Base-by-base conservation (phyloP, 495 filamentous ascomycete species). In the Melanomma pulvis-pyrius region DNA sequence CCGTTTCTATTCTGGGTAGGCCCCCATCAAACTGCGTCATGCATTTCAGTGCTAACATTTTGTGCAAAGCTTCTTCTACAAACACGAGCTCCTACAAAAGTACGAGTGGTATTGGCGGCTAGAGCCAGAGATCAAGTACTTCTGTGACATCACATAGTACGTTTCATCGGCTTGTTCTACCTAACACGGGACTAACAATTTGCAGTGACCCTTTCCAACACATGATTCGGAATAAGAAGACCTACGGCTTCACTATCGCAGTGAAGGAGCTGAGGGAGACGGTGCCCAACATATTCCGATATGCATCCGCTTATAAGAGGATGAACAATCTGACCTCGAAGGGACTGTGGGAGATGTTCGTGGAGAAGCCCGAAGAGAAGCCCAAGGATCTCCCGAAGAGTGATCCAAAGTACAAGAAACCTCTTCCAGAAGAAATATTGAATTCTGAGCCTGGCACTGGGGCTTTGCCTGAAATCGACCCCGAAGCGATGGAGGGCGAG, bases 91-190 rank as follows among this genome's bases (percentile, higher is more conserved):
- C 24, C 85, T 99, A 39, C 82, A 88, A 72, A 96, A 99, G 79
- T 99, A 98, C 79, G 91, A 97, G 75, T 99, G 94, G 94, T 99
- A 99, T 81, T 99, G 94, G 94, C 92, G 94, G 50, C 79, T 99
- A 78, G 94, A 99, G 86, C 94, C 94, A 74, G 94, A 99, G 78
- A 98, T 99, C 88, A 97, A 93, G 81, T 99, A 98, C 82, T 99
- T 98, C 82, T 99, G 94, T 76, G 94, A 99, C 72, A 97, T 99
- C 68, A 99, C 94, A 64, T 99, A 99, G 93, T 97, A 89, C 72
- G 89, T 30, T 49, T 68, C 32, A 22, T 28, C 24, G 11, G 7
- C 11, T 51, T 5, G 36, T 28, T 8, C 29, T 53, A 12, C 17
- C 17, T 15, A 9, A 11, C 7, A 30, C 11, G 11, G 32, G 19